Evolutionary conservation across 768 basidiomycete species (phyloP), one percentile per base, ranked within the genome.

Genomic region (Boletus fagicola): DNA sequence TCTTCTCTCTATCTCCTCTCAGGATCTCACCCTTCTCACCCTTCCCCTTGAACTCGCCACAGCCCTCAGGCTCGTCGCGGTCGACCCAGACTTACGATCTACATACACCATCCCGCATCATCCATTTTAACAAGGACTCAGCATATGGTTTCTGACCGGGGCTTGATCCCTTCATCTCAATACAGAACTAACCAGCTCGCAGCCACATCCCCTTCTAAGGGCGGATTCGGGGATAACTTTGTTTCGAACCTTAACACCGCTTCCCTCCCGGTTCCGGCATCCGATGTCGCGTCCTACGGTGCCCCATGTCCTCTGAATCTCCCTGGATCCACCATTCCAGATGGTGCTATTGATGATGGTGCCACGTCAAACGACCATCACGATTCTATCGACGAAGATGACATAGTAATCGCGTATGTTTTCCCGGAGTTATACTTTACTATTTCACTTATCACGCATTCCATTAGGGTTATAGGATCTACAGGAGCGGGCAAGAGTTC

Each of bases 321-420:
- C n/a, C 35, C 5, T 1, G 40, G 11, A n/a, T 5, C 13, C 3
- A 28, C 13, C 22, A 1, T 15, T 51, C n/a, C 35, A 8, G 35
- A 51, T 12, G 2, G 11, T 22, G 0, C 18, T 36, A 24, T 8
- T 20, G n/a, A 16, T 5, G 44, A 15, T 26, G 44, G 10, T 12
- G 26, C 5, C 15, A 4, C 5, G 4, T 28, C 50, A 16, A 45
- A 2, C 8, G n/a, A 31, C 28, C 3, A n/a, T 22, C 33, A 18
- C 26, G 0, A 7, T 1, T 15, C 24, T 18, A 30, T 57, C 18
- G 13, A 42, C 28, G 39, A 40, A 22, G 22, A 56, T 39, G 63
- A 64, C 18, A 62, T 65, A 53, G 36, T 64, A 20, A 58, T 64
- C 5, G 63, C 59, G 63, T 64, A 53, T 13, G 63, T 64, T n/a